These are phyloP conservation scores for Kalmusia sp. DNA, from an alignment of 2,329 filamentous ascomycete genomes.

Conservation along the genomic window DNA sequence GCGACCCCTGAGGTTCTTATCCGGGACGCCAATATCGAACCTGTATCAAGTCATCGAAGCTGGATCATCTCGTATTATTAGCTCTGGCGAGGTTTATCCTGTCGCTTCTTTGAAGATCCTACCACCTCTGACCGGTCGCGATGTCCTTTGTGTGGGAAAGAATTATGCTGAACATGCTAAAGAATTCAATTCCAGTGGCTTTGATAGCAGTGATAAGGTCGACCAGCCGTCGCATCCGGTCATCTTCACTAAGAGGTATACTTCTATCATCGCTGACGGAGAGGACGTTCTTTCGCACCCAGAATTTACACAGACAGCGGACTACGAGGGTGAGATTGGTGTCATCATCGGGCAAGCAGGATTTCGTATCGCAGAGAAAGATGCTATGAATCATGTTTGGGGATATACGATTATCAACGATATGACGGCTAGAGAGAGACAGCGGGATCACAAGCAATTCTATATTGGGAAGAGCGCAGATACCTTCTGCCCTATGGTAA, in stretches of 20 bases:
- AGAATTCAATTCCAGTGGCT: conserved; percentile 64
- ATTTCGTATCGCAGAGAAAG: conserved; percentile 50
- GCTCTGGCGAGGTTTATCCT: conserved; percentile 41
- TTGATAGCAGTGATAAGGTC: conserved; percentile 62
- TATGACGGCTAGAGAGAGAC: conserved; percentile 31
- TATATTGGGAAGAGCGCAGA: conserved; percentile 65
- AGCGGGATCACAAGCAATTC: conserved; percentile 62
- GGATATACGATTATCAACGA: conserved; percentile 62
- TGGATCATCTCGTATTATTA: conserved; percentile 49
- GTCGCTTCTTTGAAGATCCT: conserved; percentile 51
- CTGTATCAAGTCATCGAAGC: conserved; percentile 62
- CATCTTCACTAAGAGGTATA: conserved; percentile 63
- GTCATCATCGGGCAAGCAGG: conserved; percentile 62
- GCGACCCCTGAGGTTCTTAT: conserved; percentile 54
- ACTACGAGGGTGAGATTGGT: conserved; percentile 65
- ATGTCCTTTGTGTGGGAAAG: conserved; percentile 63
- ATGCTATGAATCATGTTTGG: conserved; percentile 62
- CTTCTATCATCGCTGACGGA: conserved; percentile 59
- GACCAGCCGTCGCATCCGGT: conserved; percentile 62
- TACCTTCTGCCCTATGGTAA: conserved; percentile 63
- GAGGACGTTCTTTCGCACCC: conserved; percentile 56
- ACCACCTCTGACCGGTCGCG: conserved; percentile 56
- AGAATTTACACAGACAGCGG: conserved; percentile 57
- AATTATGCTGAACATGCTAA: conserved; percentile 65
- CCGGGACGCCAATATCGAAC: conserved; percentile 55